Evolutionary conservation across 495 filamentous ascomycete species (phyloP).

Genomic region (Rusavskia elegans): DNA sequence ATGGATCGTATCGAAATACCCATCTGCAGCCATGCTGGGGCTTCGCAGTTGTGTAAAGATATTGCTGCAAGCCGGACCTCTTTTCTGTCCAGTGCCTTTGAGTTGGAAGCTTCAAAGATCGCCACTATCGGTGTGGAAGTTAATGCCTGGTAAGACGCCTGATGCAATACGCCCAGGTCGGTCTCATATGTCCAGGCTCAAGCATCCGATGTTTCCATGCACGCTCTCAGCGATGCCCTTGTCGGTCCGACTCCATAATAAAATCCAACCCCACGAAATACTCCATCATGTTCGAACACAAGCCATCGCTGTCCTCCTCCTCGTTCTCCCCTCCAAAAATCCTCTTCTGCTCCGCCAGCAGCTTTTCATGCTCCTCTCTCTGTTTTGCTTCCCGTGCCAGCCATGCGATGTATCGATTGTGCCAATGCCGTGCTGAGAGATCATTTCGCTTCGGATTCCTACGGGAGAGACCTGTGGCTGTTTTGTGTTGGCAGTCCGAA

Average conservation of each 20-base stretch:
- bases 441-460: background rate
- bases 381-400: slow-evolving; percentile 6
- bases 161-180: no score
- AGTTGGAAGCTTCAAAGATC: background rate
- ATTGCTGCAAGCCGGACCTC: background rate
- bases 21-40: background rate
- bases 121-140: background rate
- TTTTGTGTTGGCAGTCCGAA: background rate
- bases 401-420: slow-evolving; percentile 10
- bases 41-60: background rate
- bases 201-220: no score
- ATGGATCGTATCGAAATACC: background rate
- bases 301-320: slow-evolving; percentile 5
- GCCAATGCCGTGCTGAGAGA: slow-evolving; percentile 8
- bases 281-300: slow-evolving; percentile 12
- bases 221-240: background rate
- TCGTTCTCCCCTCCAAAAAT: slow-evolving; percentile 13
- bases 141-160: no score
- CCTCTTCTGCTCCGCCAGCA: slow-evolving; percentile 7
- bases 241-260: background rate
- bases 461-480: background rate
- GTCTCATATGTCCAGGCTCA: no score
- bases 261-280: slow-evolving; percentile 12
- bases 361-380: slow-evolving; percentile 8
- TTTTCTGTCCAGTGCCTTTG: background rate